Percentiles rank a stretch among this genome's conserved stretches.
These are phyloP conservation scores for Saccharomycopsis synnaedendra DNA, from an alignment of 805 yeast genomes.

Conservation along the genomic window DNA sequence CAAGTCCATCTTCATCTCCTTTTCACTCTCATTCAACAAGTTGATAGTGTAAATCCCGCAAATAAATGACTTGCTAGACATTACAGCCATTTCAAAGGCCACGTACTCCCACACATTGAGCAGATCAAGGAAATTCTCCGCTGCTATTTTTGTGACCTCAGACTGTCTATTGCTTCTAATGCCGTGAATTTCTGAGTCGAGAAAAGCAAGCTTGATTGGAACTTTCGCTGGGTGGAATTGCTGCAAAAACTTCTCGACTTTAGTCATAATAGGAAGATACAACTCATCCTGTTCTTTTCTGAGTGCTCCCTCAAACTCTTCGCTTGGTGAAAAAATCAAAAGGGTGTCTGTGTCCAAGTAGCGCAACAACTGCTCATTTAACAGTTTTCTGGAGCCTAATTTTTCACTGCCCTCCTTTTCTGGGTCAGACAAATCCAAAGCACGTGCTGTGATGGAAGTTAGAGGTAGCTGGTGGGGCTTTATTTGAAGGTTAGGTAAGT, in stretches of 20 bases:
- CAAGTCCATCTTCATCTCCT: slow-evolving; percentile 25
- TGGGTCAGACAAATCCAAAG: slow-evolving; percentile 53
- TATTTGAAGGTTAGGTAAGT: slow-evolving; percentile 51
- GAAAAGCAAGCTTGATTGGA: slow-evolving; percentile 34
- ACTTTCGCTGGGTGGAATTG: slow-evolving; percentile 20
- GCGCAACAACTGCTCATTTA: slow-evolving; percentile 52
- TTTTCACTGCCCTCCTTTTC: slow-evolving; percentile 39
- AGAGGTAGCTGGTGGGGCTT: slow-evolving; percentile 76
- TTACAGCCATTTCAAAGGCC: slow-evolving; percentile 82
- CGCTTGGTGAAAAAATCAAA: slow-evolving; percentile 68
- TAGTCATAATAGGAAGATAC: slow-evolving; percentile 63
- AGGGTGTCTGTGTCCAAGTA: slow-evolving; percentile 93
- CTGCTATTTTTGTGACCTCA: slow-evolving; percentile 47
- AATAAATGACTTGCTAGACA: slow-evolving; percentile 76
- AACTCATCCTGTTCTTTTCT: slow-evolving; percentile 69
- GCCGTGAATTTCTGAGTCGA: slow-evolving; percentile 79
- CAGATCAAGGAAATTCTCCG: slow-evolving; percentile 47
- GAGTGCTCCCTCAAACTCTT: slow-evolving; percentile 75
- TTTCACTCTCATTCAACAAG: slow-evolving; percentile 18
- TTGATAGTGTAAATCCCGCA: slow-evolving; percentile 46
- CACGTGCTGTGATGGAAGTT: slow-evolving; percentile 79
- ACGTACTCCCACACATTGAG: slow-evolving; percentile 71
- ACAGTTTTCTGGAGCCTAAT: slow-evolving; percentile 46
- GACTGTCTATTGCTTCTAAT: slow-evolving; percentile 72
- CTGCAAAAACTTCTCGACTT: slow-evolving; percentile 51